phyloP scores from a whole-genome alignment of 139 green algal species.

The Tetradesmus lagerheimii region DNA sequence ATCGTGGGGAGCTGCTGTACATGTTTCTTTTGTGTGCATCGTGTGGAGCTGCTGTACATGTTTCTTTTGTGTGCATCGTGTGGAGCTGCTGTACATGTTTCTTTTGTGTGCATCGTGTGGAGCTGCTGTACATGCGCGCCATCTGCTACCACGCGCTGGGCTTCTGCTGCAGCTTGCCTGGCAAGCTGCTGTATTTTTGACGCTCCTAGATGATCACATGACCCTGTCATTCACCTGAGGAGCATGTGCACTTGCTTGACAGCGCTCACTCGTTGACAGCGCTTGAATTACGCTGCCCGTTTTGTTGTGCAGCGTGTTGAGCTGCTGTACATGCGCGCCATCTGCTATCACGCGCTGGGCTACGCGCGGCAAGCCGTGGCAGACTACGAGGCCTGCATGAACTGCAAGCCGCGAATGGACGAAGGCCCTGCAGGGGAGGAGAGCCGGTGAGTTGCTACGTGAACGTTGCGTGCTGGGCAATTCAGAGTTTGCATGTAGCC shows the following conservation, averaged over 20 bases:
- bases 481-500: neutral
- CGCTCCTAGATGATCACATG: too few species aligned
- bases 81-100: too few species aligned
- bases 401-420: constrained; percentile 15
- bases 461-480: neutral
- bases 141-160: constrained; percentile 58
- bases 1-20: too few species aligned
- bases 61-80: too few species aligned
- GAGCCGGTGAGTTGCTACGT: neutral
- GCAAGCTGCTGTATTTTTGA: too few species aligned
- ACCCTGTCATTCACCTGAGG: too few species aligned
- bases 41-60: too few species aligned
- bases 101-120: too few species aligned
- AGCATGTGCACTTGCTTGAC: constrained; percentile 57
- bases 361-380: constrained; percentile 47
- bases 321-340: constrained; percentile 73
- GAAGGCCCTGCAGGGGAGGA: constrained; percentile 26
- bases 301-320: neutral
- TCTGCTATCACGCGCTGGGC: constrained; percentile 58
- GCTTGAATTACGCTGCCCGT: too few species aligned
- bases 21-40: too few species aligned
- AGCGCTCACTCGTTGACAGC: too few species aligned
- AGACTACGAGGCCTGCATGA: constrained; percentile 61
- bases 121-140: constrained; percentile 73
- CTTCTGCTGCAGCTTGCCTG: too few species aligned